Base-by-base conservation (phyloP, 805 yeast species). In the Metschnikowia similis region DNA sequence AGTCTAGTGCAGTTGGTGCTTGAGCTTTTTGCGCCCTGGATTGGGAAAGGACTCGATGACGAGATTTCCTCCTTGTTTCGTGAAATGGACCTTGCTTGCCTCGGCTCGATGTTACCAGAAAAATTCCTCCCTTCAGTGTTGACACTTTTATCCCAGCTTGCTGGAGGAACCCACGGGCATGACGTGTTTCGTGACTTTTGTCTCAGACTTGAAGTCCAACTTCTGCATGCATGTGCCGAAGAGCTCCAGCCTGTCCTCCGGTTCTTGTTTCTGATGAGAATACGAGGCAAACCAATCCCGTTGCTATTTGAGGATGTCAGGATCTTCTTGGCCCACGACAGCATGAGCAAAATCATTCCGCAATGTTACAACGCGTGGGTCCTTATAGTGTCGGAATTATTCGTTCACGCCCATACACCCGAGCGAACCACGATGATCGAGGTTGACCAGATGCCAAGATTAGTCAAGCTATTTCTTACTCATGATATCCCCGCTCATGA, bases 31-130 rank as follows among this genome's bases (percentile, higher is more conserved):
- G 32, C 43, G 8, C 47, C 55, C 1, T 41, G 36, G 17, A 30
- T 52, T 4, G 27, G 27, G 11, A 17, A 11, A 17, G 55, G 55
- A 3, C 13, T 29, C n/a, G 37, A 26, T n/a, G 21, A 8, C 4
- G 55, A 52, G 14, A 27, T 44, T 1, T 17, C 21, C 4, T 28
- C 43, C 10, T 17, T 52, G 30, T 34, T 76, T 4, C 40, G 54
- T 16, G 39, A 35, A 32, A 28, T 55, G 13, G 50, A 51, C 27
- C 43, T 51, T 17, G 31, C 31, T 6, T 27, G 39, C 13, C 48
- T 50, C 30, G 28, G 36, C 29, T 8, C 17, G n/a, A 40, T 17
- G 13, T 45, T 44, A 7, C 9, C 26, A 6, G 45, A 41, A 31
- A n/a, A 32, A 8, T 6, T 21, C 3, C 17, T 32, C 6, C 45